Conservation (phyloP, 176 grass and related monocot species). For the Ensete glaucum region DNA sequence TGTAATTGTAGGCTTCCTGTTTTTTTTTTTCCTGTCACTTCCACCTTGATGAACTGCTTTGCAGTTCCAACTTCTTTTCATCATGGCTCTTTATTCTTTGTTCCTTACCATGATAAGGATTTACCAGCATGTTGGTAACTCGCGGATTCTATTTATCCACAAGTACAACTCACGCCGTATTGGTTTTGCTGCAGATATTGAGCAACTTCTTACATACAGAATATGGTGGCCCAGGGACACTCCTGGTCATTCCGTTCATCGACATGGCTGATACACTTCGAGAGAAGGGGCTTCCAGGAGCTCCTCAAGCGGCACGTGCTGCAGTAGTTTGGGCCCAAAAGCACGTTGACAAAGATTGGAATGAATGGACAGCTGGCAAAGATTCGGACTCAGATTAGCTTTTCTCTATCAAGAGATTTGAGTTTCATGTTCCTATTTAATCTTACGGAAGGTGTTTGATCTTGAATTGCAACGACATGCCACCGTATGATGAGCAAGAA, state of each 20-base stretch:
- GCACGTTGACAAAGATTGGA: conserved; percentile 18
- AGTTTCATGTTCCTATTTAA: too few relatives aligned
- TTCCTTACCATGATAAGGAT: neutral
- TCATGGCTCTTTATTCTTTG: too few relatives aligned
- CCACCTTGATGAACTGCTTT: too few relatives aligned
- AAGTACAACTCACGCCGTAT: conserved; percentile 1
- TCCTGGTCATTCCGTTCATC: conserved; percentile 15
- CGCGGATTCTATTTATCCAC: neutral
- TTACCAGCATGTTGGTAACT: neutral
- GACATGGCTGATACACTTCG: conserved; percentile 17
- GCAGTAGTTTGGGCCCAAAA: conserved; percentile 14
- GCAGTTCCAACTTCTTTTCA: too few relatives aligned
- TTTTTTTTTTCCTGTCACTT: too few relatives aligned
- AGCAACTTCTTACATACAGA: conserved; percentile 3
- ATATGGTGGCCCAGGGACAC: conserved; percentile 24
- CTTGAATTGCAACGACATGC: too few relatives aligned
- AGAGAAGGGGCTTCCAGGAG: conserved; percentile 17
- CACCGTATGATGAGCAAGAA: too few relatives aligned
- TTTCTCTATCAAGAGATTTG: neutral
- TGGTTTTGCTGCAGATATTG: conserved; percentile 17
- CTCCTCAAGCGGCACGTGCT: conserved; percentile 14
- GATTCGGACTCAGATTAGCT: neutral
- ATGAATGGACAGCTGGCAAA: conserved; percentile 14
- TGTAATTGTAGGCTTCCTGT: too few relatives aligned
- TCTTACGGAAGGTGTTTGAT: too few relatives aligned